A percentile compares a stretch with the other conserved stretches of the same genome.
Evolutionary conservation across 2,329 filamentous ascomycete species (phyloP).

Genomic region (Beauveria sp.): DNA sequence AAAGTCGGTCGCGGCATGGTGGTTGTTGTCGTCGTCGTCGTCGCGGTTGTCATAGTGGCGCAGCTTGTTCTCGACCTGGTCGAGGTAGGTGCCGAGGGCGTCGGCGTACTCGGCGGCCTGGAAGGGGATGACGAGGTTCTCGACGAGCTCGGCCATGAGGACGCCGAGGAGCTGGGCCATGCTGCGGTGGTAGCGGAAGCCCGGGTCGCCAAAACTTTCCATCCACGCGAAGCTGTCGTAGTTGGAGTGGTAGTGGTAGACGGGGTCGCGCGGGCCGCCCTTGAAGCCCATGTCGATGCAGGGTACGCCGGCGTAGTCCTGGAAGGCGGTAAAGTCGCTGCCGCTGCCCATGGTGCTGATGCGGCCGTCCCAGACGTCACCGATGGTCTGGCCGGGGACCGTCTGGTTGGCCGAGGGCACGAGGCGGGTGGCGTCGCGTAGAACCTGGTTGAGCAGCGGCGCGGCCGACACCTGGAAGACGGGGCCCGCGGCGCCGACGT

Average conservation of each 20-base stretch:
- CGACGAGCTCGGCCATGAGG: conserved; percentile 52
- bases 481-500: conserved; percentile 62
- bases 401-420: conserved; percentile 73
- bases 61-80: conserved; percentile 43
- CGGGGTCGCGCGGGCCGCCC: conserved; percentile 34
- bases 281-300: conserved; percentile 57
- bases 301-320: conserved; percentile 62
- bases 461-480: conserved; percentile 60
- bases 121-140: conserved; percentile 56
- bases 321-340: conserved; percentile 68
- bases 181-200: conserved; percentile 57
- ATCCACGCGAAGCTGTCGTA: conserved; percentile 92
- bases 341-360: conserved; percentile 64
- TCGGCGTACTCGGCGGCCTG: conserved; percentile 57
- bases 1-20: conserved; percentile 2
- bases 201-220: conserved; percentile 67
- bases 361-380: conserved; percentile 55
- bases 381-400: conserved; percentile 61
- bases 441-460: conserved; percentile 66
- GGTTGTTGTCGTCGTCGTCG: conserved; percentile 15
- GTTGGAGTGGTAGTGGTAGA: conserved; percentile 85
- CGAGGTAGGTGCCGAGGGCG: conserved; percentile 45
- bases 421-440: conserved; percentile 57
- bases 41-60: conserved; percentile 4
- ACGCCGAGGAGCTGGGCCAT: conserved; percentile 60